Evolutionary conservation across 805 yeast genomes (phyloP), one percentile per base, ranked within the genome.

Genomic region (Kodamaea neixiangensis): DNA sequence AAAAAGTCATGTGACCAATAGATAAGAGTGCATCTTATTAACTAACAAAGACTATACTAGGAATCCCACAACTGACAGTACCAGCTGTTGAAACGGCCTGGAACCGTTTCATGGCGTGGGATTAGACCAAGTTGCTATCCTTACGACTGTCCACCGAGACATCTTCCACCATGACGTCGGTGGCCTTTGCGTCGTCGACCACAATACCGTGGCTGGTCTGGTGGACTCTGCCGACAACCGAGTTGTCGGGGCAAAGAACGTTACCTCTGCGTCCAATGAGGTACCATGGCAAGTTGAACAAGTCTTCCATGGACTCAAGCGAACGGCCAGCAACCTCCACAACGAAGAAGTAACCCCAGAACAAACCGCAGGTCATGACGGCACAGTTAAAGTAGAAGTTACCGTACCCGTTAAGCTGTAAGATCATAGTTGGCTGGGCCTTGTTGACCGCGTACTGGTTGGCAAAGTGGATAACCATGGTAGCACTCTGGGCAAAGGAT

Each of bases 251-350:
- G 48, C 65, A 61, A 37, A 61, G 57, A 49, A 57, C 62, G 9
- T 59, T 56, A 17, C 65, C 65, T 37, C 46, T 52, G 51, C 64
- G 54, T 15, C 65, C 65, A 45, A 61, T 58, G 48, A 58, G 34
- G 55, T 60, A 59, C 65, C 65, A 61, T 25, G 65, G 65, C 53
- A 61, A 57, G 54, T 57, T 60, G 57, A 61, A 61, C 46, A 61
- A 54, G 37, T 60, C 64, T 47, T 61, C 65, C 63, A 61, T 61
- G 34, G 58, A 53, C 47, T 61, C 65, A 54, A 61, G 60, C 17
- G 64, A 60, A 44, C 65, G 55, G 10, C 65, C 65, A 14, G 63
- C 57, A 14, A 61, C 58, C 47, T 61, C 65, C 17, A 64, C 63
- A 40, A 61, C 52, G 44, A 56, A 61, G 58, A 61, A 61, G 60